These are phyloP conservation scores for Trichoderma virens DNA, from an alignment of 495 filamentous ascomycete species.

Conservation along the genomic window DNA sequence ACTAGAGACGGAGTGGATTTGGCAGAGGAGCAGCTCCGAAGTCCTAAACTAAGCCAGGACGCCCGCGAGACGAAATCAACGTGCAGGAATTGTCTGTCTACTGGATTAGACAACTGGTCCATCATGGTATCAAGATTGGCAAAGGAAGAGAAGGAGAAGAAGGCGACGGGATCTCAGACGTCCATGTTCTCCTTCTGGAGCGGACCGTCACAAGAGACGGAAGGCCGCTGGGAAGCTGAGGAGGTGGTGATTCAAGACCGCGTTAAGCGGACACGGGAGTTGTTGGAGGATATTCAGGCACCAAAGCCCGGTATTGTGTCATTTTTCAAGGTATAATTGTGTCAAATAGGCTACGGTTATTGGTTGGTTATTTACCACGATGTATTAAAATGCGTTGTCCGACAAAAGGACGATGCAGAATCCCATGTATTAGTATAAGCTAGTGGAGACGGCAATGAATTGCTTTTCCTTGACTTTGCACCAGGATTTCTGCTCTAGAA, in stretches of 20 bases:
- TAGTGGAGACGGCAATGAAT: neutral
- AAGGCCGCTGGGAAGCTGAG: conserved; percentile 43
- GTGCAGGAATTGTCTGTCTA: conserved; percentile 65
- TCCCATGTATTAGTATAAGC: neutral
- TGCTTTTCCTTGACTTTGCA: neutral
- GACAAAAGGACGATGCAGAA: neutral
- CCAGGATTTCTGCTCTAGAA: neutral
- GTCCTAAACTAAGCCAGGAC: conserved; percentile 30
- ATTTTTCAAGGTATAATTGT: conserved; percentile 27
- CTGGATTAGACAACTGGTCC: conserved; percentile 67
- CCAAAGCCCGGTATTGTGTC: conserved; percentile 26
- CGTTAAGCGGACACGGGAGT: conserved; percentile 32
- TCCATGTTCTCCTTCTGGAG: conserved; percentile 45
- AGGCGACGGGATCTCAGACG: conserved; percentile 16
- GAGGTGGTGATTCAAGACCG: conserved; percentile 43
- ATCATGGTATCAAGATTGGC: conserved; percentile 58
- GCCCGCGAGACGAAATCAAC: conserved; percentile 15
- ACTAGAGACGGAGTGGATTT: conserved; percentile 72
- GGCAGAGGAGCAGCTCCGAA: conserved; percentile 45
- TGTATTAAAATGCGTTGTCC: neutral
- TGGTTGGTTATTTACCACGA: neutral
- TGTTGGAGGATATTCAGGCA: conserved; percentile 39
- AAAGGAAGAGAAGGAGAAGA: conserved; percentile 40
- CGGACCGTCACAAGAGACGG: conserved; percentile 18
- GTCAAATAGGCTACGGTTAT: conserved; percentile 11